A percentile compares a stretch with the other conserved stretches of the same genome.
Evolutionary conservation across 148 eudicot genomes (phyloP).

Genomic region (Amaranthus hypochondriacus): DNA sequence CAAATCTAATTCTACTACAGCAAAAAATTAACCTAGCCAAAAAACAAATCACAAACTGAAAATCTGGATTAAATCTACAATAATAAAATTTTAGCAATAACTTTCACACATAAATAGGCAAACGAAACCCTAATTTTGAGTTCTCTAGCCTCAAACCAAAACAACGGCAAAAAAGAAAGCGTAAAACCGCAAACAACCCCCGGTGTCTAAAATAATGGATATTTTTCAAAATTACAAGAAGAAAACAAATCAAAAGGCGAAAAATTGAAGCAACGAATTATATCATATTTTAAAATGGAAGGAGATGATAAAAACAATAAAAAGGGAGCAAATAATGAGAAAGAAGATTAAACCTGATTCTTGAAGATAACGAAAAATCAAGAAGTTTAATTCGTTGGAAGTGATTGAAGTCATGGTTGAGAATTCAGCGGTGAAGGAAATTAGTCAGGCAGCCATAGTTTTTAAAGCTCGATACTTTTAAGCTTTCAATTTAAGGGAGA

Average conservation of each 20-base stretch:
- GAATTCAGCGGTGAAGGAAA: slow-evolving; percentile 2
- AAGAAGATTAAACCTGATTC: slow-evolving; percentile 56
- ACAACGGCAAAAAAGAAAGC: background rate
- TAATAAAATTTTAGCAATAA: background rate
- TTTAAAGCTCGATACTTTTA: background rate
- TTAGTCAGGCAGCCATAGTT: slow-evolving; percentile 13
- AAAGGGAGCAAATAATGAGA: background rate
- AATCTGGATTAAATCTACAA: slow-evolving; percentile 1
- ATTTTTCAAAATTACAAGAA: background rate
- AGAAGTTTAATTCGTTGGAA: slow-evolving; percentile 60
- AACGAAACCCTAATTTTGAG: slow-evolving; percentile 26
- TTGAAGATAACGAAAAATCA: slow-evolving; percentile 72
- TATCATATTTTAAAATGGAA: background rate
- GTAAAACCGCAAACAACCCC: background rate
- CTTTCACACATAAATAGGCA: background rate
- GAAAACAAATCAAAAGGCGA: background rate
- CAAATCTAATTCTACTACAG: background rate
- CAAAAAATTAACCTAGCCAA: background rate
- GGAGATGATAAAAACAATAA: background rate
- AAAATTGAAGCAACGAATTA: background rate
- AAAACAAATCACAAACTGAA: background rate
- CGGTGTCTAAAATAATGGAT: background rate
- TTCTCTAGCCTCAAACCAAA: background rate
- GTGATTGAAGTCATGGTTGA: slow-evolving; percentile 44
- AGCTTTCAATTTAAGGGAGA: background rate